Base-by-base conservation (phyloP, 805 yeast species). In the Zygotorulaspora sp. region DNA sequence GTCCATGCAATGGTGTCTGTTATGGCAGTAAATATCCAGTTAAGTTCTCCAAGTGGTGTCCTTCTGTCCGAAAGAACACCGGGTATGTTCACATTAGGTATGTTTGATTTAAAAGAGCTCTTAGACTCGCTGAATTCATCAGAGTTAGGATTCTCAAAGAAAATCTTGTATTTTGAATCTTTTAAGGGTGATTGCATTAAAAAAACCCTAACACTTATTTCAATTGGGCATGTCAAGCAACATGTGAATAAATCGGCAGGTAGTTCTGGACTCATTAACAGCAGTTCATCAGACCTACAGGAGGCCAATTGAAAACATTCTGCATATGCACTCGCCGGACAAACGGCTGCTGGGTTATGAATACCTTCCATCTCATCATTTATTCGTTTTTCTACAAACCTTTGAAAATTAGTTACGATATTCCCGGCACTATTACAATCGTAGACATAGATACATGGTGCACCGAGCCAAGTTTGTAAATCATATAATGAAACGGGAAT, bases 1-100 rank as follows among this genome's bases (percentile, higher is more conserved):
- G 96, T 86, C 97, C 97, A 92, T 2, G 98, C 98, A 36, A 92
- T 90, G 0, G 97, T 90, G 61, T 92, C 98, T 3, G 97, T 90
- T 26, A 92, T 87, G 2, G 98, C 97, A 1, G 97, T 92, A 63
- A 90, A 92, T 22, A 92, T 90, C 97, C 97, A 92, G 59, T 87
- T 88, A 38, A 92, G 71, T 58, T 92, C 98, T 23, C 98, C 98
- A 30, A 92, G 65, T 1, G 97, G 97, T 0, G 97, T 92, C 45
- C 96, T 72, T 55, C 97, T 74, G 57, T 92, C 98, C 2, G 96
- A 84, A 32, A 88, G 67, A 46, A 83, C 80, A 1, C 97, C 97
- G 0, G 97, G 97, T 11, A 90, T 85, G 23, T 75, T 72, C 26
- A 89, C 63, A 44, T 68, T 72, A 3, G 62, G 63, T 31, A 49